Evolutionary conservation across 2,329 filamentous ascomycete genomes (phyloP), one percentile per base, ranked within the genome.

Genomic region (Cercospora sesami): DNA sequence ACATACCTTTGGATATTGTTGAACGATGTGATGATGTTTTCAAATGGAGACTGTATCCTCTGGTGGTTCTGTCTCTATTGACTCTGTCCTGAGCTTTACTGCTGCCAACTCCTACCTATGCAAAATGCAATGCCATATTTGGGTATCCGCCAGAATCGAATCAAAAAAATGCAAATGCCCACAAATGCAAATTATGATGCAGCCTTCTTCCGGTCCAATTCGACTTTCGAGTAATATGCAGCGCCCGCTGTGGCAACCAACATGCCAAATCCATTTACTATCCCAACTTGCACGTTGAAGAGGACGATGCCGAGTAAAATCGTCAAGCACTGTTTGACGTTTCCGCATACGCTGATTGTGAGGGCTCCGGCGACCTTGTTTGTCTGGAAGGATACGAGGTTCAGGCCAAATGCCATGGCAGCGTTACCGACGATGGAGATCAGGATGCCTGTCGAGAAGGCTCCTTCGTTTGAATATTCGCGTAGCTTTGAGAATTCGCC

Each of bases 171-270:
- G 53, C 53, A 58, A 30, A 30, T 16, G 26, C 26, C 53, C 7
- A 31, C 51, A 5, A 6, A 57, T 28, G 23, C 14, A 57, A n/a
- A 57, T 59, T 21, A 62, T 51, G 68, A 60, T 12, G 65, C 30
- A 16, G 62, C 67, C 58, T 65, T 70, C 78, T 83, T 85, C 73
- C 81, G 81, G 72, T 85, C 83, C 33, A 87, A 78, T 77, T 87
- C 86, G 23, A 86, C 84, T 73, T 84, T 85, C 77, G 83, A 86
- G 80, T 88, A 89, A 75, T 84, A 85, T 28, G 82, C 86, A 5
- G 85, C 86, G 45, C 86, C 86, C 7, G 80, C 71, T 75, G 88
- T 81, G n/a, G 86, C 86, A 23, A 88, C 78, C 30, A 79, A 69
- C 83, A 87, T 87, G 55, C 73, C 86, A 12, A 84, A 71, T 14